Conservation (phyloP, 257 asterid species). For the Primulina huaijiensis region DNA sequence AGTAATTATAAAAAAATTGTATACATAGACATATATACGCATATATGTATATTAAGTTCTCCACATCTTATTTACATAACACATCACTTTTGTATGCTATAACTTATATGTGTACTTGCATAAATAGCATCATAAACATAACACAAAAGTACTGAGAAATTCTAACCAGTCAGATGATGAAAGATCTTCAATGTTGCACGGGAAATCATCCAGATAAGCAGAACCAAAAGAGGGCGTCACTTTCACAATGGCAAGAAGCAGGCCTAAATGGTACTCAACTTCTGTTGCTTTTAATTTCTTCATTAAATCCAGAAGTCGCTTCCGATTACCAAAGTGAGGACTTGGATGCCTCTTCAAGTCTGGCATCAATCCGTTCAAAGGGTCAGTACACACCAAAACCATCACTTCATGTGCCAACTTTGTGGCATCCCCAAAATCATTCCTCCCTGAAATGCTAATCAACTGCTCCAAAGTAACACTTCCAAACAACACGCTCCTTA, state of each 20-base stretch:
- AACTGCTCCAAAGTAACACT: constrained; percentile 85
- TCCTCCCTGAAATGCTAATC: constrained; percentile 61
- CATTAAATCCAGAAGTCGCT: constrained; percentile 75
- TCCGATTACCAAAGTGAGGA: constrained; percentile 74
- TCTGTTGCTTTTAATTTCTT: constrained; percentile 79
- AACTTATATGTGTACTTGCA: not conserved
- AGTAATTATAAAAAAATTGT: constrained; percentile 34
- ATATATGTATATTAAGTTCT: not conserved
- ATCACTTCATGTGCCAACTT: constrained; percentile 65
- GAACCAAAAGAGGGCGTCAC: constrained; percentile 79
- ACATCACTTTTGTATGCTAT: not conserved
- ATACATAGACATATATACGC: constrained; percentile 5
- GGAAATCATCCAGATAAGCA: constrained; percentile 77
- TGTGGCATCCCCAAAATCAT: constrained; percentile 53
- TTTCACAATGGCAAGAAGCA: constrained; percentile 71
- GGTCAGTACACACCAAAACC: constrained; percentile 67
- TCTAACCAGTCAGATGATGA: constrained; percentile 79
- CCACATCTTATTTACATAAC: not conserved
- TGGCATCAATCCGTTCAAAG: constrained; percentile 88
- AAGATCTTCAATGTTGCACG: constrained; percentile 71
- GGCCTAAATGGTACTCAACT: constrained; percentile 52
- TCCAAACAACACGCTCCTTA: constrained; percentile 91
- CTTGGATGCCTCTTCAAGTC: constrained; percentile 62
- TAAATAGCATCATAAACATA: constrained; percentile 19
- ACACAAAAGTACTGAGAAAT: constrained; percentile 19